Evolutionary conservation across 371 early-diverging fungal species (phyloP).

Genomic region (Synchytrium microbalum): DNA sequence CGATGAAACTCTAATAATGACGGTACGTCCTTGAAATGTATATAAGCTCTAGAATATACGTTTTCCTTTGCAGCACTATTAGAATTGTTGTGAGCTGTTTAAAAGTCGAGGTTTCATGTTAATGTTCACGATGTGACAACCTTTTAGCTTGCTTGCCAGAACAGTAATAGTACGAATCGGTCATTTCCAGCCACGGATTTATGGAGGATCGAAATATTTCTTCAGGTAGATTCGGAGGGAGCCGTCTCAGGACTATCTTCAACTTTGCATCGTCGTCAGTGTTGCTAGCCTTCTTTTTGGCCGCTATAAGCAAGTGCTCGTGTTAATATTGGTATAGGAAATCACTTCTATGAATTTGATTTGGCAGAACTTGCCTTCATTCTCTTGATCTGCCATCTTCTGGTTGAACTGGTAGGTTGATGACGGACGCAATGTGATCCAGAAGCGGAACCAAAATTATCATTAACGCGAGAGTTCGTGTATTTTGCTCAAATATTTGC

Average conservation of each 20-base stretch:
- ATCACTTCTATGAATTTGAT: no score
- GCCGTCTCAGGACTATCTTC: constrained; percentile 68
- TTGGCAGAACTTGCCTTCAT: no score
- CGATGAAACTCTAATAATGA: constrained; percentile 62
- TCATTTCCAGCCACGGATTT: constrained; percentile 42
- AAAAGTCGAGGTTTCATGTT: not conserved
- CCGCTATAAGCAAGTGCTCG: no score
- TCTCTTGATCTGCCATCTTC: no score
- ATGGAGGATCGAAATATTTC: constrained; percentile 57
- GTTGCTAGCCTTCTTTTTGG: no score
- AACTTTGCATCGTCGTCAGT: not conserved
- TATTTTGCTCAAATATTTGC: no score
- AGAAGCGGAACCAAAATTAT: no score
- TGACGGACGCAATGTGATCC: no score
- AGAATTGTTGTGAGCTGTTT: constrained; percentile 1
- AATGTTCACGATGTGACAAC: constrained; percentile 22
- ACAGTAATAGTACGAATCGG: constrained; percentile 50
- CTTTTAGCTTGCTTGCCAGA: constrained; percentile 69
- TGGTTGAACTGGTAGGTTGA: no score
- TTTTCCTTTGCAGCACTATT: constrained; percentile 61
- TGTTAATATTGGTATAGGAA: no score
- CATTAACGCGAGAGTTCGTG: no score
- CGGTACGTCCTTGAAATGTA: constrained; percentile 62
- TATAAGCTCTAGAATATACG: constrained; percentile 66
- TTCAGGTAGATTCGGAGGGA: constrained; percentile 72